Evolutionary conservation across 345 rosid species (phyloP).

Genomic region (Eucalyptus fibrosa): DNA sequence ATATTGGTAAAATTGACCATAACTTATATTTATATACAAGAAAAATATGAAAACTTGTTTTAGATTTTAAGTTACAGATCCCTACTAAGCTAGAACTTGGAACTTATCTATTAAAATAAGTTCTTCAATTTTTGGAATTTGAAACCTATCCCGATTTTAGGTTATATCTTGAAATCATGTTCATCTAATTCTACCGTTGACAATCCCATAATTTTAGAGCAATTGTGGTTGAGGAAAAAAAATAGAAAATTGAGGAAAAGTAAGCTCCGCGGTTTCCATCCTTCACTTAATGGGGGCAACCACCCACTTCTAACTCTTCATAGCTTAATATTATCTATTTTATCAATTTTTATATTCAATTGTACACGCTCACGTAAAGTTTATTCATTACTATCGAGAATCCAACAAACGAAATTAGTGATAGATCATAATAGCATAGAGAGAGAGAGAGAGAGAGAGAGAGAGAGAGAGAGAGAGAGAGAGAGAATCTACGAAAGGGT

Average conservation of each 20-base stretch:
- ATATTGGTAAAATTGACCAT: too few species aligned
- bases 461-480: not conserved
- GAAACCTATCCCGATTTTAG: fast-evolving
- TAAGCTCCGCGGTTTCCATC: not conserved
- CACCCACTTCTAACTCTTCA: too few species aligned
- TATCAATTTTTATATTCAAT: not conserved
- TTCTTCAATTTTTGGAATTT: too few species aligned
- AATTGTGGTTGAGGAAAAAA: not conserved
- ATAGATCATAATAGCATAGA: not conserved
- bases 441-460: not conserved
- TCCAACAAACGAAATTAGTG: not conserved
- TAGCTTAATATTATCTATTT: too few species aligned
- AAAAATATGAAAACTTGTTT: too few species aligned
- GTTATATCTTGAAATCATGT: too few species aligned
- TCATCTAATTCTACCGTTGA: not conserved
- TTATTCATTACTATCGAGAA: not conserved
- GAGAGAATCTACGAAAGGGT: not conserved
- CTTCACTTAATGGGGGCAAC: not conserved
- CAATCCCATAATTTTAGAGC: not conserved
- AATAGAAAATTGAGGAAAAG: not conserved
- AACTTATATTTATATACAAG: too few species aligned
- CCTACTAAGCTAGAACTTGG: too few species aligned
- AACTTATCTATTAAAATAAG: too few species aligned
- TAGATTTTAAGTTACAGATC: too few species aligned
- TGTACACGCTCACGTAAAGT: not conserved